Evolutionary conservation across 345 rosid genomes (phyloP).

Genomic region (Salix dunnii): DNA sequence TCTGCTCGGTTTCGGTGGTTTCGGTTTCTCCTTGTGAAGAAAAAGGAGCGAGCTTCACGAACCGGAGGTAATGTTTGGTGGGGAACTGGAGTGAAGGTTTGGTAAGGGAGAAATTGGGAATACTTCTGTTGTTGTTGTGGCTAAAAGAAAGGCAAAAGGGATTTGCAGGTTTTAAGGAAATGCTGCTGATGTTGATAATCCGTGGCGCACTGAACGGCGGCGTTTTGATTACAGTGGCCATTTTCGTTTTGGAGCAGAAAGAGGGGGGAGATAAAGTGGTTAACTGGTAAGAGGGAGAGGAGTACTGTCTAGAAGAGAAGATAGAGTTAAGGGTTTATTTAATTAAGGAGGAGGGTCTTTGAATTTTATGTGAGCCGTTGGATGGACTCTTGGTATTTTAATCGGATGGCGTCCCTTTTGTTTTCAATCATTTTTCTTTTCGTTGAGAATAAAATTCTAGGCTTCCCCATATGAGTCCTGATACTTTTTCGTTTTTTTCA

Average conservation of each 20-base stretch:
- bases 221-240: constrained; percentile 72
- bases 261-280: background rate
- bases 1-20: constrained; percentile 46
- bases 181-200: background rate
- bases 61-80: constrained; percentile 33
- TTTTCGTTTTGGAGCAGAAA: constrained; percentile 38
- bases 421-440: background rate
- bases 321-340: background rate
- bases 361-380: constrained; percentile 12
- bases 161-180: constrained; percentile 26
- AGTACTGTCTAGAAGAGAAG: constrained; percentile 2
- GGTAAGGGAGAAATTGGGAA: background rate
- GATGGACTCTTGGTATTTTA: background rate
- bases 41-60: constrained; percentile 42
- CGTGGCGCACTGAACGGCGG: constrained; percentile 43
- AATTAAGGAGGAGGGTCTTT: background rate
- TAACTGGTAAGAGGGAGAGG: constrained; percentile 7
- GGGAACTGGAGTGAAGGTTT: constrained; percentile 34
- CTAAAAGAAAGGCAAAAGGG: constrained; percentile 42
- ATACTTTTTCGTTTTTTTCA: too few relatives aligned
- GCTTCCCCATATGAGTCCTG: too few relatives aligned
- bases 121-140: constrained; percentile 17
- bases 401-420: constrained; percentile 6
- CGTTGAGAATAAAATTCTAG: too few relatives aligned
- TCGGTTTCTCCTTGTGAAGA: constrained; percentile 65